A percentile compares a stretch with the other conserved stretches of the same genome.
Conservation (phyloP, 495 filamentous ascomycete species). For the Cenococcum geophilum region DNA sequence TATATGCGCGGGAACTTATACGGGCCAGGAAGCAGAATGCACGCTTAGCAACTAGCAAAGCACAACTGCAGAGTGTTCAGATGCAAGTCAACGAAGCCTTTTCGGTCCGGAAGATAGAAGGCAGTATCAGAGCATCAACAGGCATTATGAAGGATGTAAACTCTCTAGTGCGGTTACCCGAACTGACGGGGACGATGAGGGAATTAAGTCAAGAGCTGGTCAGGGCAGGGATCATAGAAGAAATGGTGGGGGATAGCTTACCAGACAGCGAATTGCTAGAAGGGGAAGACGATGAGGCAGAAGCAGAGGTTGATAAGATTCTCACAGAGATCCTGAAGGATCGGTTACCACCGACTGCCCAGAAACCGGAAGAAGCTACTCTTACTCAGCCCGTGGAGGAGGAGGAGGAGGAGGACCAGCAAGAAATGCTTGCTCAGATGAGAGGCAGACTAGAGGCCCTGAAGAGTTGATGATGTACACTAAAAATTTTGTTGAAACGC, state of each 20-base stretch:
- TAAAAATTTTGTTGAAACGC: background rate
- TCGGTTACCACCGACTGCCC: constrained; percentile 59
- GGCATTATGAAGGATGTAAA: constrained; percentile 98
- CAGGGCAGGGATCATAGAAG: constrained; percentile 93
- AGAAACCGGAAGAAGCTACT: constrained; percentile 40
- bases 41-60: constrained; percentile 76
- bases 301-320: constrained; percentile 87
- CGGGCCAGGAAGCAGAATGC: constrained; percentile 66
- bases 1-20: constrained; percentile 82
- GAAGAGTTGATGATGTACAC: constrained; percentile 67
- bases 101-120: constrained; percentile 92
- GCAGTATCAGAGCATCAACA: constrained; percentile 75
- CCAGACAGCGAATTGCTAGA: constrained; percentile 65
- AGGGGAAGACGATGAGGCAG: constrained; percentile 82
- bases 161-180: constrained; percentile 71
- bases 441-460: constrained; percentile 81
- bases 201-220: constrained; percentile 84
- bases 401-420: constrained; percentile 75
- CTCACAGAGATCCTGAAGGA: constrained; percentile 83
- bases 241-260: constrained; percentile 84
- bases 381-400: constrained; percentile 48
- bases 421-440: constrained; percentile 89
- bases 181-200: constrained; percentile 83
- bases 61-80: constrained; percentile 85
- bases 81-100: constrained; percentile 99